Base-by-base conservation (phyloP, 2,329 filamentous ascomycete species). In the Drechslerella stenobrocha region DNA sequence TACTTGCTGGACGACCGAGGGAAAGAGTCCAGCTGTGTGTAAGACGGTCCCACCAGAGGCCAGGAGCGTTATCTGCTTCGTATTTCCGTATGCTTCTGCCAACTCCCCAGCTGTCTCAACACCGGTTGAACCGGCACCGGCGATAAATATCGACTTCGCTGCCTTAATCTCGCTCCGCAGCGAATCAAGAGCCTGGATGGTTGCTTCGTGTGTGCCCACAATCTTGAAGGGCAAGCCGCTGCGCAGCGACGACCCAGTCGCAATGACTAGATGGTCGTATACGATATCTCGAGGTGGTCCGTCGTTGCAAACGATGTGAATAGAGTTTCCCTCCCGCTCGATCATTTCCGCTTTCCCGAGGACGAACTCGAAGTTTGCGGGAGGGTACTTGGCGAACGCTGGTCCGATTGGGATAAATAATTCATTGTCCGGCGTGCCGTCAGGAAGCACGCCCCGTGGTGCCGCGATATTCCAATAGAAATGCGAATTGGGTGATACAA, bases 401-500 rank as follows among this genome's bases (percentile, higher is more conserved):
- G 78, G 74, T 57, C 76, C 77, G 55, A 84, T 80, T 30, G 81
- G 78, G 52, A 76, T 76, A 73, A 80, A 78, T 70, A 83, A 75
- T 70, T 82, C 76, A 8, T 81, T 78, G 66, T 82, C 80, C 34
- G 77, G 77, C 72, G 83, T 70, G 48, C 77, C 69, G 34, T 77
- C 79, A 1, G 82, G 81, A 45, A 84, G 75, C 69, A 84, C 79
- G 74, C 80, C 81, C 46, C 82, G 80, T 42, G 83, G 79, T 0
- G 82, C 79, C 23, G 81, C 82, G 3, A 83, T 57, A 74, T 83
- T 83, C 82, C 81, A 83, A 76, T 79, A 84, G 70, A 84, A 81
- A 71, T 84, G 81, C 69, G 77, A 80, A 71, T 79, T 83, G 80
- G 83, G 75, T 40, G 28, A 81, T 44, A 84, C 78, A 13, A 84